phyloP scores from a whole-genome alignment of 108 stramenopile genomes.

The Schizochytrium sp. region DNA sequence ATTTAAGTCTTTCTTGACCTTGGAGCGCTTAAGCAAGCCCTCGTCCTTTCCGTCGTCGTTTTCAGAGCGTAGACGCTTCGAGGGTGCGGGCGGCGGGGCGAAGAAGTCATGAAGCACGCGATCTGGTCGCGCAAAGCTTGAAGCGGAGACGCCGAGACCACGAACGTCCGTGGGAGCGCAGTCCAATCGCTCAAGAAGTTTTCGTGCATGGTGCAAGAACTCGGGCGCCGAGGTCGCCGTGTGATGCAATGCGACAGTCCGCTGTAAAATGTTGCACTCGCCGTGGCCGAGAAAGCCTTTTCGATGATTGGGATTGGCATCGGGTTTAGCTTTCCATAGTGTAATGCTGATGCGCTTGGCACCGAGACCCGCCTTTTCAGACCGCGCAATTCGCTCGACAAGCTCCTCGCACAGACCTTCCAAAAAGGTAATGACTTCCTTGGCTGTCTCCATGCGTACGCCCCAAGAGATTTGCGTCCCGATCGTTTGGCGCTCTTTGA shows the following conservation, averaged over 20 bases:
- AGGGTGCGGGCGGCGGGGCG: not conserved
- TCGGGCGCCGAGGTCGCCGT: not conserved
- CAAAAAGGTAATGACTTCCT: not conserved
- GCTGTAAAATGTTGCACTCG: not conserved
- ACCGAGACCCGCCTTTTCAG: not conserved
- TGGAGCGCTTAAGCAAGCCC: too few relatives aligned
- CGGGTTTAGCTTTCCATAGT: not conserved
- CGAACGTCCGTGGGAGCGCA: not conserved
- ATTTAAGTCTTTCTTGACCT: too few relatives aligned
- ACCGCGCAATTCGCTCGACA: not conserved
- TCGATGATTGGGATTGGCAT: not conserved
- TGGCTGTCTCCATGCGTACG: not conserved
- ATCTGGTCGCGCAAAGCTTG: not conserved
- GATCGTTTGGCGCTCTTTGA: not conserved
- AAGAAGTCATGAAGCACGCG: not conserved
- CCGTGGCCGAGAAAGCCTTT: not conserved
- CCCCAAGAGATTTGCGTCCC: constrained; percentile 11
- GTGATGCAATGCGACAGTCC: not conserved
- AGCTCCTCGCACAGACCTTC: not conserved
- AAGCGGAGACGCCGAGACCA: not conserved
- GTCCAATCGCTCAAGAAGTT: not conserved
- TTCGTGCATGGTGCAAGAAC: not conserved
- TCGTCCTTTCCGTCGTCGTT: too few relatives aligned
- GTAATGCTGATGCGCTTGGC: not conserved
- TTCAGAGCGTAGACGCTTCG: not conserved